phyloP scores from a whole-genome alignment of 768 basidiomycete genomes.

The Roridomyces roridus region DNA sequence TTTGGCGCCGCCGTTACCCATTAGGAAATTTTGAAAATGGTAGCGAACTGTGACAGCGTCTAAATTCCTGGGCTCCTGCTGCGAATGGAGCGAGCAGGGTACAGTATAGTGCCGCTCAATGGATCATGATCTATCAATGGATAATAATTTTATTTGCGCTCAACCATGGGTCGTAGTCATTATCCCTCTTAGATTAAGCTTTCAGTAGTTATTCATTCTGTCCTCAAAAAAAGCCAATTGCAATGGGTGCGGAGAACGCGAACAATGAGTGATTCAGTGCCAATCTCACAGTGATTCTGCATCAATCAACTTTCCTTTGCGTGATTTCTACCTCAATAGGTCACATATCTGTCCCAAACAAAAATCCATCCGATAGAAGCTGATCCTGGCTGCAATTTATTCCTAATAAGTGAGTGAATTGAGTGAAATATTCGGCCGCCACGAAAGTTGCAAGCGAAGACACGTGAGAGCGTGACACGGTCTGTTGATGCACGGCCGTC shows the following conservation, averaged over 20 bases:
- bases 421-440: not conserved
- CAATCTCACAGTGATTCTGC: no score
- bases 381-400: not conserved
- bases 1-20: no score
- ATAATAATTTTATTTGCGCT: conserved; percentile 12
- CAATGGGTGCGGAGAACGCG: not conserved
- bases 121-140: conserved; percentile 23
- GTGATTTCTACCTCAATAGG: not conserved
- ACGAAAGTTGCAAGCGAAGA: not conserved
- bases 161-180: not conserved
- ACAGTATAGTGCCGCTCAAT: conserved; percentile 6
- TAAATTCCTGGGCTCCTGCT: no score
- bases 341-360: not conserved
- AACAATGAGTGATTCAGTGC: not conserved
- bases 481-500: not conserved
- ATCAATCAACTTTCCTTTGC: conserved; percentile 4
- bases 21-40: no score
- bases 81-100: no score
- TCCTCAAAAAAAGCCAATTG: not conserved
- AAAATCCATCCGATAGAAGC: not conserved
- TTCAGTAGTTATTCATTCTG: not conserved
- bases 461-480: not conserved
- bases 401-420: no score
- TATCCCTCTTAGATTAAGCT: not conserved
- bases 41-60: no score